A percentile compares a stretch with the other conserved stretches of the same genome.
Evolutionary conservation across 2,329 filamentous ascomycete species (phyloP).

Genomic region (Cadophora sp.): DNA sequence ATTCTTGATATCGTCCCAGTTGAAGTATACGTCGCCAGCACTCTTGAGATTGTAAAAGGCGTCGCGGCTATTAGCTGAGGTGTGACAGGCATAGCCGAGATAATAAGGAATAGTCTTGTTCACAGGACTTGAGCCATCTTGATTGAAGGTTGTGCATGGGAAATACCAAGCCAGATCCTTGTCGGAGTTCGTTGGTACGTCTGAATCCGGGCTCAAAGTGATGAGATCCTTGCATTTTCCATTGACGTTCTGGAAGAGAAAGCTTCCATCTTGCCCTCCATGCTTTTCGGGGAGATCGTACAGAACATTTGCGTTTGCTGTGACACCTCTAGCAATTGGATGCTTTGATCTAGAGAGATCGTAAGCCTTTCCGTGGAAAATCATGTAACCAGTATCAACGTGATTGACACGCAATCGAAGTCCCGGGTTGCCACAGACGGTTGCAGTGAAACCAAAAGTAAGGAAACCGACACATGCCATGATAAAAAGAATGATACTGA

Average conservation of each 20-base stretch:
- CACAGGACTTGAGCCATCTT: slow-evolving; percentile 83
- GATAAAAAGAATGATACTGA: slow-evolving; percentile 90
- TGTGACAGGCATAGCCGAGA: slow-evolving; percentile 88
- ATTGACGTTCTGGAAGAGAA: slow-evolving; percentile 98
- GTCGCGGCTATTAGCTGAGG: slow-evolving; percentile 69
- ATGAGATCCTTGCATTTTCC: slow-evolving; percentile 94
- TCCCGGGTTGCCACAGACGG: slow-evolving; percentile 79
- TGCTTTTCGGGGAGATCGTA: slow-evolving; percentile 85
- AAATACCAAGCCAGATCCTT: slow-evolving; percentile 95
- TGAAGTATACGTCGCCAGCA: slow-evolving; percentile 91
- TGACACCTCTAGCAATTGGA: slow-evolving; percentile 80
- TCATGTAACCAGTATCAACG: slow-evolving; percentile 85
- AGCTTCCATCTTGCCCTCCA: slow-evolving; percentile 91
- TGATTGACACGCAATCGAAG: slow-evolving; percentile 80
- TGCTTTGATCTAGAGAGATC: slow-evolving; percentile 80
- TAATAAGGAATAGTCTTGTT: slow-evolving; percentile 81
- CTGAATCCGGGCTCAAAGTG: slow-evolving; percentile 71
- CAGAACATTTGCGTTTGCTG: slow-evolving; percentile 76
- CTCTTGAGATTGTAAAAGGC: slow-evolving; percentile 76
- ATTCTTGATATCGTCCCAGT: slow-evolving; percentile 94
- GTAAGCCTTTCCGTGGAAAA: slow-evolving; percentile 92
- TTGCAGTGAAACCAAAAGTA: slow-evolving; percentile 93
- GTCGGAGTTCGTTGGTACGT: slow-evolving; percentile 77
- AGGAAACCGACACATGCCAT: slow-evolving; percentile 91
- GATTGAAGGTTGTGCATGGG: slow-evolving; percentile 88